These are phyloP conservation scores for Neurospora terricola DNA, from an alignment of 495 filamentous ascomycete species.

Conservation along the genomic window DNA sequence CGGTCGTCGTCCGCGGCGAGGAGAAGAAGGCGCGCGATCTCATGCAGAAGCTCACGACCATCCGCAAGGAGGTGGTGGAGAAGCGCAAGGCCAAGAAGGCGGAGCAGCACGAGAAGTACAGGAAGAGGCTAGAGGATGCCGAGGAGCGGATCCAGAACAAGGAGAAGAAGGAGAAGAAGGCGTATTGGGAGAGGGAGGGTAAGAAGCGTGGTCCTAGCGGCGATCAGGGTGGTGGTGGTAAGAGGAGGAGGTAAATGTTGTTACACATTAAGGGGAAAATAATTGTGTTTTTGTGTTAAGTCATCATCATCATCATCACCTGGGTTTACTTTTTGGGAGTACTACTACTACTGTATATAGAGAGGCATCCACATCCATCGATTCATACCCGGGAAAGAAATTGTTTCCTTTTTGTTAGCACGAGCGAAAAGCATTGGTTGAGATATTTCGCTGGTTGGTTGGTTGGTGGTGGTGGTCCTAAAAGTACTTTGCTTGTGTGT, in stretches of 20 bases:
- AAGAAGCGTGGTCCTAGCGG: slow-evolving; percentile 70
- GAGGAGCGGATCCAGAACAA: slow-evolving; percentile 71
- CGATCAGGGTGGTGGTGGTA: slow-evolving; percentile 56
- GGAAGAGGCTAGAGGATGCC: slow-evolving; percentile 68
- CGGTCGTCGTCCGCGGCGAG: slow-evolving; percentile 67
- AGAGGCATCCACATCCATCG: background rate
- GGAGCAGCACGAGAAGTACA: slow-evolving; percentile 65
- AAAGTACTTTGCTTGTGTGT: background rate
- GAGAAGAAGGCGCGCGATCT: slow-evolving; percentile 82
- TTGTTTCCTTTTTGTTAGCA: background rate
- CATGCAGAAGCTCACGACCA: slow-evolving; percentile 85
- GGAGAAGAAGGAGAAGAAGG: slow-evolving; percentile 84
- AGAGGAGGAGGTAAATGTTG: slow-evolving; percentile 43
- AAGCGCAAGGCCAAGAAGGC: slow-evolving; percentile 78
- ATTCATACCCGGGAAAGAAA: background rate
- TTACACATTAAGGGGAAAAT: background rate
- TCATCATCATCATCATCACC: background rate
- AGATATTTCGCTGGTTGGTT: background rate
- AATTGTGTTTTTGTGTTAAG: background rate
- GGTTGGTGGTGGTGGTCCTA: background rate
- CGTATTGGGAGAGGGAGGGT: slow-evolving; percentile 91
- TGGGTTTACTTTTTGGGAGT: background rate
- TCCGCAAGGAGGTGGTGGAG: slow-evolving; percentile 81
- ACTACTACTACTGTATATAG: background rate
- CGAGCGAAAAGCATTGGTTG: background rate